Evolutionary conservation across 768 basidiomycete genomes (phyloP).

Genomic region (Hortiboletus flavorubellus): DNA sequence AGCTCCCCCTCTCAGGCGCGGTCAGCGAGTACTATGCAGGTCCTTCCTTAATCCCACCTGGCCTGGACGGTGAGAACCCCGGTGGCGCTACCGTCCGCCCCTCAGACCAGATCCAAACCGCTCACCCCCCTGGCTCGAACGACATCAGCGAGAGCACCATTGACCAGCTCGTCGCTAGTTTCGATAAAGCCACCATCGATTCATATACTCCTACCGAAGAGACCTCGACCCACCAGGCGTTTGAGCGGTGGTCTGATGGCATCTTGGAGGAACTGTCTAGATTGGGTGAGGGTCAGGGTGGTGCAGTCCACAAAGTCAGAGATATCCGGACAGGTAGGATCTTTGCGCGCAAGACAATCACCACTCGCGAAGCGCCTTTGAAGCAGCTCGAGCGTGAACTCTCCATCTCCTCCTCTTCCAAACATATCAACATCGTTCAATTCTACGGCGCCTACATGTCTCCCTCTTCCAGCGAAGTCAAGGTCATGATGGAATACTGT

Average conservation of each 20-base stretch:
- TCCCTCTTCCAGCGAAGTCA: slow-evolving; percentile 86
- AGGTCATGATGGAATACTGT: slow-evolving; percentile 89
- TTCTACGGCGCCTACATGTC: slow-evolving; percentile 94
- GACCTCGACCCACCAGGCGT: slow-evolving; percentile 25
- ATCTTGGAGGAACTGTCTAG: slow-evolving; percentile 71
- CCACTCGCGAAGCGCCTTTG: slow-evolving; percentile 84
- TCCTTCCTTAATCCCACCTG: slow-evolving; percentile 32
- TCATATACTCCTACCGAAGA: slow-evolving; percentile 36
- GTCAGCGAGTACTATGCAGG: slow-evolving; percentile 33
- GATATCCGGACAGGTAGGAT: slow-evolving; percentile 76
- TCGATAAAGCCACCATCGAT: slow-evolving; percentile 30
- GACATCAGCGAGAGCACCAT: slow-evolving; percentile 34
- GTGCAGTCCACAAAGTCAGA: slow-evolving; percentile 91
- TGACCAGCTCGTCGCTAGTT: slow-evolving; percentile 34
- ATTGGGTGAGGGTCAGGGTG: slow-evolving; percentile 93
- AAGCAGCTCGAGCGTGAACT: slow-evolving; percentile 93
- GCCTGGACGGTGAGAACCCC: slow-evolving; percentile 35
- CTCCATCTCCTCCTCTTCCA: slow-evolving; percentile 79
- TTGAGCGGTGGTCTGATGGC: slow-evolving; percentile 59
- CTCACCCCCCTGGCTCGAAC: slow-evolving; percentile 26
- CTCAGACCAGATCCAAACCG: slow-evolving; percentile 31
- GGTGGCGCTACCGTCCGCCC: slow-evolving; percentile 44
- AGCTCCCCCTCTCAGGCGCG: slow-evolving; percentile 30
- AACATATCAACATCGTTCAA: slow-evolving; percentile 82
- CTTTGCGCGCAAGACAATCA: slow-evolving; percentile 95